phyloP scores from a whole-genome alignment of 768 basidiomycete genomes.

The Termitomyces sp. region DNA sequence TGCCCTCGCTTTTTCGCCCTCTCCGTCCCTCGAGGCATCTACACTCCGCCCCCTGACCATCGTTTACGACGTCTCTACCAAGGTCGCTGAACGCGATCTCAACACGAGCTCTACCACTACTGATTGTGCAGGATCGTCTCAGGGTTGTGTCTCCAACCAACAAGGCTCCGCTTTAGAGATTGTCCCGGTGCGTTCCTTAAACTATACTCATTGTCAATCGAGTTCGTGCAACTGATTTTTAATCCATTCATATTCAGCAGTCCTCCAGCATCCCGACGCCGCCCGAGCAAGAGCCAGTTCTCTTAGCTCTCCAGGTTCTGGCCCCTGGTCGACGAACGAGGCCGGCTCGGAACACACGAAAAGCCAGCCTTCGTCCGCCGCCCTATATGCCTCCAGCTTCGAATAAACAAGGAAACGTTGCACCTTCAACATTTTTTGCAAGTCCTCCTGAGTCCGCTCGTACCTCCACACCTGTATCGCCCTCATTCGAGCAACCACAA shows the following conservation, averaged over 20 bases:
- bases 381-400: background rate
- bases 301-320: background rate
- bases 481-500: background rate
- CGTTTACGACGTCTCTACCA: background rate
- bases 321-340: conserved; percentile 5
- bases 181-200: background rate
- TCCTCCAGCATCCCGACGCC: background rate
- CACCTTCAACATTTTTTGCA: background rate
- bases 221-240: background rate
- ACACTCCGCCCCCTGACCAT: background rate
- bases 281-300: background rate
- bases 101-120: background rate
- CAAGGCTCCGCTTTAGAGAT: background rate
- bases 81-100: background rate
- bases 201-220: background rate
- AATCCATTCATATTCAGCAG: background rate
- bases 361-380: background rate
- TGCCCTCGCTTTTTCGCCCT: background rate
- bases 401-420: background rate
- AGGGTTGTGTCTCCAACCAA: background rate
- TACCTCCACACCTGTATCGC: background rate
- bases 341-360: background rate
- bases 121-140: background rate
- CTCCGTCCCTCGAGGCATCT: background rate
- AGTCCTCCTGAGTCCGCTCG: background rate